Base-by-base conservation (phyloP, 805 yeast genomes). In the Lipomyces anomalus region DNA sequence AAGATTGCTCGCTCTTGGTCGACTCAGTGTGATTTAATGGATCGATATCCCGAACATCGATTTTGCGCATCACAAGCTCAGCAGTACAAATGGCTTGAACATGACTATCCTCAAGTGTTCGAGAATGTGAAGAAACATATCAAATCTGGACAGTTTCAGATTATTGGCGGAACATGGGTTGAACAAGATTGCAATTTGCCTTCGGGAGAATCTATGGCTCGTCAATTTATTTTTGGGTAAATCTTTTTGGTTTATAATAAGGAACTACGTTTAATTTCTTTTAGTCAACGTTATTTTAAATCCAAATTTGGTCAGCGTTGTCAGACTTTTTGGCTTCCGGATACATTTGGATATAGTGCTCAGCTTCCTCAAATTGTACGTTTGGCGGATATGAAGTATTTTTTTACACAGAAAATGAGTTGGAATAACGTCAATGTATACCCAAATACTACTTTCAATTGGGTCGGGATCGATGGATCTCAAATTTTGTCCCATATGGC, bases 121-220 rank as follows among this genome's bases (percentile, higher is more conserved):
- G n/a, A n/a, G n/a, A n/a, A n/a, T n/a, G n/a, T n/a, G n/a, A n/a
- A n/a, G n/a, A n/a, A n/a, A n/a, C n/a, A n/a, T n/a, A n/a, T n/a
- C n/a, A n/a, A n/a, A n/a, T n/a, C 76, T 16, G 83, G 83, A 40
- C 81, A 84, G 53, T 90, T 90, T 58, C 72, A 88, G 38, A 95
- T 96, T 4, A 75, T 90, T 48, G 97, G 97, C 43, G 97, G 97
- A 4, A 79, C 95, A 0, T 90, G 97, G 97, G 97, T 90, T 32
- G 97, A 90, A 65, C 81, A 87, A 62, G 97, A 90, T 62, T 89
- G 97, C 7, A 90, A 90, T 65, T 71, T 90, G 66, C 97, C 97
- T 16, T 70, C 76, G 51, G 96, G 97, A 37, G 97, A 90, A 65
- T 81, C 95, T 0, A 68, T 90, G 44, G 78, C 80, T 4, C 75